These are phyloP conservation scores for Salix caprea DNA, from an alignment of 345 rosid species.

Conservation along the genomic window DNA sequence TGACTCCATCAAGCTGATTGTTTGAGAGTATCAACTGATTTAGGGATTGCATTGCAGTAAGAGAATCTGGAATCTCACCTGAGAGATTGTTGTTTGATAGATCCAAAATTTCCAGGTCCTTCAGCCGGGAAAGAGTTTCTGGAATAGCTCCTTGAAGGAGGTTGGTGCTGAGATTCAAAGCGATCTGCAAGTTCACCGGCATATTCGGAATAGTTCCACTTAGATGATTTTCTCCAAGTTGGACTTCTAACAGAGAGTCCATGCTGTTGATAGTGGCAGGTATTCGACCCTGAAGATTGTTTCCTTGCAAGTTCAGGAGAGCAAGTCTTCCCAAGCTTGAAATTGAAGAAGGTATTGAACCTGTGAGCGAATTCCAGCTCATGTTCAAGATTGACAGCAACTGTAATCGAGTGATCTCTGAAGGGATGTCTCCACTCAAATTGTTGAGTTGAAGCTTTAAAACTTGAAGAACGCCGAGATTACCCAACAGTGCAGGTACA, in stretches of 20 bases:
- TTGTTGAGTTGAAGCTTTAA: slow-evolving; percentile 50
- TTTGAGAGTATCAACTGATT: slow-evolving; percentile 50
- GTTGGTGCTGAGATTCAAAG: slow-evolving; percentile 72
- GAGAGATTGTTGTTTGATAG: slow-evolving; percentile 60
- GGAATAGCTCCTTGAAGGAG: slow-evolving; percentile 56
- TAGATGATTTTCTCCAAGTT: slow-evolving; percentile 61
- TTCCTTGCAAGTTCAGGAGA: slow-evolving; percentile 48
- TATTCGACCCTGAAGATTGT: slow-evolving; percentile 51
- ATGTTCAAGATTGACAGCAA: slow-evolving; percentile 38
- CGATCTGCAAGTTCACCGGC: slow-evolving; percentile 59
- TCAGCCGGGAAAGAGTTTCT: slow-evolving; percentile 18
- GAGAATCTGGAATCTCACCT: slow-evolving; percentile 40
- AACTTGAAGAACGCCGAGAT: slow-evolving; percentile 47
- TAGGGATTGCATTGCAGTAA: slow-evolving; percentile 30
- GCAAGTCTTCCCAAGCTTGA: slow-evolving; percentile 36
- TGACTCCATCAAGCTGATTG: slow-evolving; percentile 51
- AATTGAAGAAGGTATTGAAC: slow-evolving; percentile 55
- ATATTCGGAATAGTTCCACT: slow-evolving; percentile 49
- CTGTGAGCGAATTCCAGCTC: slow-evolving; percentile 55
- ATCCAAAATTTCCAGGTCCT: slow-evolving; percentile 61
- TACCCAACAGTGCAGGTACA: slow-evolving; percentile 40
- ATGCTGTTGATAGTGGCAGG: slow-evolving; percentile 38
- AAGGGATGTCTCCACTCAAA: slow-evolving; percentile 52
- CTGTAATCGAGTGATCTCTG: slow-evolving; percentile 20
- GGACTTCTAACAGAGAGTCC: slow-evolving; percentile 51